Evolutionary conservation across 371 early-diverging fungal genomes (phyloP), one percentile per base, ranked within the genome.

Genomic region (Smittium culicis): DNA sequence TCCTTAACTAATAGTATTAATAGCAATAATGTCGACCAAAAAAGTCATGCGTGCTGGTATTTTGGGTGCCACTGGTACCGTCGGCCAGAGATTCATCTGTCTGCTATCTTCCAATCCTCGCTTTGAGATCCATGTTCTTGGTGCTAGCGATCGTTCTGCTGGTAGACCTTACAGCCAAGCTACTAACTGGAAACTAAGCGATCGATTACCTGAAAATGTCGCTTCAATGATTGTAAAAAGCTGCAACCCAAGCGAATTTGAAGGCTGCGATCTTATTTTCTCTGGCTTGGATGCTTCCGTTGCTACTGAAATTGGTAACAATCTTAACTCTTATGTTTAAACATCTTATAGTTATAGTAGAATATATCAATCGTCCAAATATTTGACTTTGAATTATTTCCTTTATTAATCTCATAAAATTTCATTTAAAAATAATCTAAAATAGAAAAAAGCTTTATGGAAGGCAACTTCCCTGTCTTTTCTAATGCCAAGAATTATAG

Each of bases 11-110:
- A n/a, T n/a, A n/a, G n/a, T n/a, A n/a, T n/a, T n/a, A n/a, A n/a
- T n/a, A n/a, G n/a, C n/a, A n/a, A 45, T 20, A 5, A 45, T 45
- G 45, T 45, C 45, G 11, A 45, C 5, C 45, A 20, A 45, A 45
- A 45, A 45, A 45, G 45, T 34, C 35, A 61, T 65, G 27, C 35
- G 64, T 74, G 93, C 88, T 35, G 97, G 93, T 71, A 86, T 96
- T 68, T 88, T 96, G 65, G 97, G 97, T 71, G 95, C 94, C 35
- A 97, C 96, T 1, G 98, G 96, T 73, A 94, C 92, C n/a, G 98
- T 97, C 28, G 96, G 96, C 56, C 98, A 97, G 74, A 87, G 96
- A n/a, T 95, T 97, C 70, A 91, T 95, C 69, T 80, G 87, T 59
- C 82, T 96, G 61, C 84, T 97, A 61, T 83, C 86, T 8, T 75